Conservation (phyloP, 768 basidiomycete species). For the Psilocybe tampanensis region DNA sequence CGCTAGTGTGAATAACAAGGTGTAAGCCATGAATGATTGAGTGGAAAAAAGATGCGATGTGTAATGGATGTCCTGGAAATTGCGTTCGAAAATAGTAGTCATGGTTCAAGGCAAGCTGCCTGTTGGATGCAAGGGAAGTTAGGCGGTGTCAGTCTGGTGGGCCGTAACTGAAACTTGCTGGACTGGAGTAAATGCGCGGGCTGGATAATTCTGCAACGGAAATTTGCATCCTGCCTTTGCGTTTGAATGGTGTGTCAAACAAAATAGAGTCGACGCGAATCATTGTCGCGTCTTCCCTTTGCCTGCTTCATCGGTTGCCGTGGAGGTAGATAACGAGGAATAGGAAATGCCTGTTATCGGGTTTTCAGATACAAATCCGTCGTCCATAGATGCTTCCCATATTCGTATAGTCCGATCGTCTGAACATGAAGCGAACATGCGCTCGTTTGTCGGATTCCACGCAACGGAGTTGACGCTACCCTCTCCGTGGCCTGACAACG, state of each 20-base stretch:
- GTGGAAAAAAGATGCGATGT: constrained; percentile 6
- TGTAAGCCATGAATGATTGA: constrained; percentile 8
- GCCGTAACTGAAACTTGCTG: no score
- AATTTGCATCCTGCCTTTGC: constrained; percentile 2
- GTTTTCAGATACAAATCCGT: constrained; percentile 15
- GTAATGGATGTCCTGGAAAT: background rate
- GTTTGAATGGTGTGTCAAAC: constrained; percentile 9
- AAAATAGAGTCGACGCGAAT: constrained; percentile 20
- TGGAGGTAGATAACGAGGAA: constrained; percentile 22
- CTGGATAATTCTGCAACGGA: constrained; percentile 3
- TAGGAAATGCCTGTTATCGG: constrained; percentile 10
- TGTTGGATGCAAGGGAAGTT: background rate
- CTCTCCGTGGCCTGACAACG: constrained; percentile 83
- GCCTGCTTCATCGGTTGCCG: constrained; percentile 51
- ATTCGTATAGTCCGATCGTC: constrained; percentile 91
- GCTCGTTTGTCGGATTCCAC: constrained; percentile 89
- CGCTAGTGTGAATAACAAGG: constrained; percentile 16
- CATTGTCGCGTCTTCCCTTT: constrained; percentile 64
- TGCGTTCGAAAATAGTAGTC: background rate
- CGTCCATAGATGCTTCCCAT: constrained; percentile 66
- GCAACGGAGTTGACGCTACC: constrained; percentile 95
- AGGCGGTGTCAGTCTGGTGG: no score
- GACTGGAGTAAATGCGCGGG: background rate
- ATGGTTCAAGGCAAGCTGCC: constrained; percentile 3
- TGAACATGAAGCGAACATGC: constrained; percentile 96